Evolutionary conservation across 495 filamentous ascomycete genomes (phyloP).

Genomic region (Jackrogersella multiformis): DNA sequence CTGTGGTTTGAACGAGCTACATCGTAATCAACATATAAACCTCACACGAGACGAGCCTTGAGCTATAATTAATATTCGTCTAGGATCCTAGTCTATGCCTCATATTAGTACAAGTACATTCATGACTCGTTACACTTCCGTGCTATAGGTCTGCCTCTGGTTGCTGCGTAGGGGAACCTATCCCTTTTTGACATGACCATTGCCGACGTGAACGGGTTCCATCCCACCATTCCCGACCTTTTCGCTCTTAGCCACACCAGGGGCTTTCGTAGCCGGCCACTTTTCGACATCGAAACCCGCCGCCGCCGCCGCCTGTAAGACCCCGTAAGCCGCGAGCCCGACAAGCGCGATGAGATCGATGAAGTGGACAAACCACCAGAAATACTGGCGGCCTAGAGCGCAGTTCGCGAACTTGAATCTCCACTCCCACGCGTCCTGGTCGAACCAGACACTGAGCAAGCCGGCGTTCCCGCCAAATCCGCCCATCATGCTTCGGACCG

Average conservation of each 20-base stretch:
- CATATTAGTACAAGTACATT: constrained; percentile 32
- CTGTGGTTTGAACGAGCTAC: neutral
- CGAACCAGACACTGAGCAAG: constrained; percentile 88
- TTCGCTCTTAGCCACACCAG: neutral
- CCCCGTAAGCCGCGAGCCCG: constrained; percentile 44
- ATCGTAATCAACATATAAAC: neutral
- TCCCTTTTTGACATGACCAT: constrained; percentile 26
- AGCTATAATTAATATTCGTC: constrained; percentile 5
- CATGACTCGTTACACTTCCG: constrained; percentile 33
- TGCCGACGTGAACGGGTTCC: neutral
- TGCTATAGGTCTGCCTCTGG: neutral
- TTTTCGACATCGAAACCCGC: constrained; percentile 40
- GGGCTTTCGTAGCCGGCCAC: constrained; percentile 4
- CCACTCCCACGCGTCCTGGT: constrained; percentile 76
- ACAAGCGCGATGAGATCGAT: constrained; percentile 67
- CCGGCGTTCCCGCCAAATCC: constrained; percentile 89
- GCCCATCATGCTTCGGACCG: constrained; percentile 98
- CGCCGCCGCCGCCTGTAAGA: constrained; percentile 29
- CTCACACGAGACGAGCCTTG: neutral
- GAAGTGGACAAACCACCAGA: constrained; percentile 92
- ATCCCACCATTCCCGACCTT: neutral
- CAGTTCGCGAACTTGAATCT: constrained; percentile 81
- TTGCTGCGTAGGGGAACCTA: constrained; percentile 15
- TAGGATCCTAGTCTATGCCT: constrained; percentile 31
- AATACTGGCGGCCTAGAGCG: constrained; percentile 81